Evolutionary conservation across 2,329 filamentous ascomycete genomes (phyloP).

Genomic region (Talaromyces piceae): DNA sequence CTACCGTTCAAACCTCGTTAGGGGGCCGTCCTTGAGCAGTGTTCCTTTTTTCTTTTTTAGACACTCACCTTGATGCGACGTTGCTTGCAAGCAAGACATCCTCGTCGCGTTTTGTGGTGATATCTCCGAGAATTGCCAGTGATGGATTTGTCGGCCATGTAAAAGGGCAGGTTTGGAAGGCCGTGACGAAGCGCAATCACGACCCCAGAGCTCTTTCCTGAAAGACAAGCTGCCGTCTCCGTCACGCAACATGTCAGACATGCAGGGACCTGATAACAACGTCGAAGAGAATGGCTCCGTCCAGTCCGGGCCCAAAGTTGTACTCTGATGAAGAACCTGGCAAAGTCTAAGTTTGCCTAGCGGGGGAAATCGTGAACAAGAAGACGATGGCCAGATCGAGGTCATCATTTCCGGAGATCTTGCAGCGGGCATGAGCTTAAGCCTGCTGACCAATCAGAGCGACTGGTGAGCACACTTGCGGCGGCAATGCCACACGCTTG

Average conservation of each 20-base stretch:
- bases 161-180: neutral
- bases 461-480: neutral
- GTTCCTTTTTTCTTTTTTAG: neutral
- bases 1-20: neutral
- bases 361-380: neutral
- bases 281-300: too few relatives aligned
- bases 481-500: neutral
- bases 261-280: too few relatives aligned
- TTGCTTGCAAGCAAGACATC: neutral
- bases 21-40: neutral
- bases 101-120: neutral
- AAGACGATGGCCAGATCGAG: neutral
- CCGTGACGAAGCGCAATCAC: neutral
- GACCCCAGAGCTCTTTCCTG: neutral
- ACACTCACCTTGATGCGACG: neutral
- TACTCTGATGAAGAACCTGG: too few relatives aligned
- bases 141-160: neutral
- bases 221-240: neutral
- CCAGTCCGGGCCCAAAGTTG: too few relatives aligned
- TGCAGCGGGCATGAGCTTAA: neutral
- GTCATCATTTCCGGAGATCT: neutral
- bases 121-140: neutral
- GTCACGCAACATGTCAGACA: neutral
- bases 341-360: too few relatives aligned
- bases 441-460: neutral